Percentiles rank a stretch among this genome's conserved stretches.
Evolutionary conservation across 768 basidiomycete species (phyloP).

Genomic region (Suillus spraguei): DNA sequence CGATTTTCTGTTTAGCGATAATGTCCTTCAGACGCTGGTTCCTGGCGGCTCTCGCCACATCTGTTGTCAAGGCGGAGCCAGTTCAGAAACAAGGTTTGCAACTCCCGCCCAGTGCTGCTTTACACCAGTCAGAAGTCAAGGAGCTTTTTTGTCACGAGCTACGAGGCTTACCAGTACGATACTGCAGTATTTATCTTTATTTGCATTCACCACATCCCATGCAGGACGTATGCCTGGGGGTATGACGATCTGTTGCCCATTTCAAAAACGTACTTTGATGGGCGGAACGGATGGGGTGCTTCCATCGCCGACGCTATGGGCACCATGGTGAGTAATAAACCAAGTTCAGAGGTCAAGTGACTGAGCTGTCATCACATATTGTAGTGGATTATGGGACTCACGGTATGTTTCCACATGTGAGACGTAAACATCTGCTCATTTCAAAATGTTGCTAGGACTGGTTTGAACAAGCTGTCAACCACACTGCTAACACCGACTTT

Average conservation of each 20-base stretch:
- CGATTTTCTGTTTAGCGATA: background rate
- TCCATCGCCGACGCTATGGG: slow-evolving; percentile 62
- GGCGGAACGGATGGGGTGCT: slow-evolving; percentile 53
- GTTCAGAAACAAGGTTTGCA: slow-evolving; percentile 49
- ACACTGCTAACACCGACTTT: slow-evolving; percentile 58
- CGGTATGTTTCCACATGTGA: slow-evolving; percentile 33
- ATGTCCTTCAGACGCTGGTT: slow-evolving; percentile 23
- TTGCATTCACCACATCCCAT: background rate
- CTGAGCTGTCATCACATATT: background rate
- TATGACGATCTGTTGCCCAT: slow-evolving; percentile 64
- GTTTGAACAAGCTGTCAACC: slow-evolving; percentile 58
- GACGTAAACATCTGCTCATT: background rate
- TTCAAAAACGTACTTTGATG: slow-evolving; percentile 40
- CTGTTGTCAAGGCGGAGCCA: slow-evolving; percentile 14
- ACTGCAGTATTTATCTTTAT: background rate
- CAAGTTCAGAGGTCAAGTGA: background rate
- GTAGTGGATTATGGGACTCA: slow-evolving; percentile 62
- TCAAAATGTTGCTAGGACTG: slow-evolving; percentile 39
- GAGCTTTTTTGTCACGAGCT: slow-evolving; percentile 54
- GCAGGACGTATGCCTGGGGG: slow-evolving; percentile 56
- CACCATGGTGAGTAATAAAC: slow-evolving; percentile 51
- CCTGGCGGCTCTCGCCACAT: slow-evolving; percentile 12
- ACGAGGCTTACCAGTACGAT: slow-evolving; percentile 58
- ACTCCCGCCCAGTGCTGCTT: slow-evolving; percentile 43
- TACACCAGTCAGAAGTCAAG: slow-evolving; percentile 44